Conservation (phyloP, 192 early-diverging fungal species). For the Gonapodya prolifera region DNA sequence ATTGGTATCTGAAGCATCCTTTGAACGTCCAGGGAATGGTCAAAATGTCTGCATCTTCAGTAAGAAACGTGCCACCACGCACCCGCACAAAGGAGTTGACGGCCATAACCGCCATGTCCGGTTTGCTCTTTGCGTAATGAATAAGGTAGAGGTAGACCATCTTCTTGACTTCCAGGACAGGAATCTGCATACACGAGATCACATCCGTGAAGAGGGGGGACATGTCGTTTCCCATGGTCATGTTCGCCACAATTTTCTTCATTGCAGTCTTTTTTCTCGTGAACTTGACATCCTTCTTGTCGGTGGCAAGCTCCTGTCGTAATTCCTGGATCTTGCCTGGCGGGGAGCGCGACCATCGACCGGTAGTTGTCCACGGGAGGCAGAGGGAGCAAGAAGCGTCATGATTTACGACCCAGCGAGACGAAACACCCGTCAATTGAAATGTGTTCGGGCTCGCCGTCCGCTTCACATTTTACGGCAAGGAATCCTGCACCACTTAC, state of each 20-base stretch:
- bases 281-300: conserved; percentile 69
- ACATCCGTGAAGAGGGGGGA: conserved; percentile 85
- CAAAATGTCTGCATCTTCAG: not conserved
- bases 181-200: conserved; percentile 79
- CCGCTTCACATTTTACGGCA: conserved; percentile 5
- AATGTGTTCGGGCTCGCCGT: not conserved
- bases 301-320: conserved; percentile 69
- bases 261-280: conserved; percentile 71
- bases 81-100: conserved; percentile 80
- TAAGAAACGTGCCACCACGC: not conserved
- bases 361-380: not conserved
- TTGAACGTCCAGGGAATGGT: not conserved
- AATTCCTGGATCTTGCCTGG: conserved; percentile 86
- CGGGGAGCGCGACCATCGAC: conserved; percentile 3
- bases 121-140: conserved; percentile 85
- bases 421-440: not conserved
- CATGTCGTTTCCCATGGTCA: conserved; percentile 99
- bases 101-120: conserved; percentile 87
- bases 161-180: conserved; percentile 66
- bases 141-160: conserved; percentile 92
- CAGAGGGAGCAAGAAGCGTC: not conserved
- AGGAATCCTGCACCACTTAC: conserved; percentile 16
- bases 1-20: conserved; percentile 87
- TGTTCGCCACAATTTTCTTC: conserved; percentile 97
- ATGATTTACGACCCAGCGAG: not conserved